Base-by-base conservation (phyloP, 257 asterid genomes). In the Fraxinus pennsylvanica region DNA sequence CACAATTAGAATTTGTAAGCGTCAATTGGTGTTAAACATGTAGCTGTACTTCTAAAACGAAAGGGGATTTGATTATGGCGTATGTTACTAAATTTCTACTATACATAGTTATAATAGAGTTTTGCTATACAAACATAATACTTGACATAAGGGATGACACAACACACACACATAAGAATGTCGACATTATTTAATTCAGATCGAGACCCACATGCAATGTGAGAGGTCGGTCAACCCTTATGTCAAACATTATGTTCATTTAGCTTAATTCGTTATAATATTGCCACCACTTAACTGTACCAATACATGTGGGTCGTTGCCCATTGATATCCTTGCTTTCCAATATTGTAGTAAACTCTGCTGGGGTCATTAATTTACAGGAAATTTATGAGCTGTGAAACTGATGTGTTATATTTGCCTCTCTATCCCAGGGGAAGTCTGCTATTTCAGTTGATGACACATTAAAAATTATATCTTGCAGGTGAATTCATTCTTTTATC, bases 391-490 rank as follows among this genome's bases (percentile, higher is more conserved):
- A 33, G 9, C 73, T 38, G 63, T 57, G 61, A 66, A 36, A 21
- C 36, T 71, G 80, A 81, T 72, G 41, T 10, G 15, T n/a, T 80
- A 38, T 71, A 73, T 8, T 32, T 57, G 38, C 47, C 38, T 83
- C 78, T 73, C 74, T 73, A 71, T 89, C 75, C 66, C 92, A 94
- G 98, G 97, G 86, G 17, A 84, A 83, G 52, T 88, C 96, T 79
- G 89, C 97, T 22, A 69, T 92, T 74, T 94, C 97, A 65, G 93
- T 94, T 70, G 97, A 91, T 68, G 96, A 89, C 71, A 90, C 96
- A 6, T 79, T 91, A 84, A 91, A 89, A 87, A 87, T 94, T 83
- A 91, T 91, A 77, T 47, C 85, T 76, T 94, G 97, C 96, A 89
- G 94, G 97, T 92, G 81, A 57, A 70, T 84, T 85, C 67, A 61